These are phyloP conservation scores for Pseudogymnoascus sp. DNA, from an alignment of 2,329 filamentous ascomycete species.

Conservation along the genomic window DNA sequence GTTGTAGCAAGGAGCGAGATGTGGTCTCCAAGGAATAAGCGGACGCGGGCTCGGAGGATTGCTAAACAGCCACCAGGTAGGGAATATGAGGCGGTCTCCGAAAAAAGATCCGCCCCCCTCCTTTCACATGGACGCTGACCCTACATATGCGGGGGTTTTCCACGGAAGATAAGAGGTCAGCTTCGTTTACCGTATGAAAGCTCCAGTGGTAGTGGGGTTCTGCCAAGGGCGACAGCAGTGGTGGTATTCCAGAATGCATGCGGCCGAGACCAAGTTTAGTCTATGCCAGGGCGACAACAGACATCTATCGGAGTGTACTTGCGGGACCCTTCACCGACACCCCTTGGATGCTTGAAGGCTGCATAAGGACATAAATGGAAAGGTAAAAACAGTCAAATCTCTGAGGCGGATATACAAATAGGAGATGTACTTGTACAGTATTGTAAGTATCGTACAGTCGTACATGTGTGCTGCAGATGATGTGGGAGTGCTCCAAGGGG, in stretches of 20 bases:
- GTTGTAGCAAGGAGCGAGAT: not conserved
- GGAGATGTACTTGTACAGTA: not conserved
- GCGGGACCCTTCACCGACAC: not conserved
- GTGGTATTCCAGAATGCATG: constrained; percentile 8
- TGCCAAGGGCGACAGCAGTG: not conserved
- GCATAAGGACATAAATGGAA: not conserved
- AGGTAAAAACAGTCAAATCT: not conserved
- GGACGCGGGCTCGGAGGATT: not conserved
- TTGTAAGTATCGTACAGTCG: not conserved
- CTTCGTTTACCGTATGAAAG: not conserved
- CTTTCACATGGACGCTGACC: not conserved
- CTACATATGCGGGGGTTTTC: not conserved
- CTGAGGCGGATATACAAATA: not conserved
- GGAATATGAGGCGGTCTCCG: constrained; percentile 7
- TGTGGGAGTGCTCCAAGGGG: not conserved
- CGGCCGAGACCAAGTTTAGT: not conserved
- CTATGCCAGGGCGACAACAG: not conserved
- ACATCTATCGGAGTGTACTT: not conserved
- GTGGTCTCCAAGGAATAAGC: not conserved
- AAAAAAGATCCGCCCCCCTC: not conserved
- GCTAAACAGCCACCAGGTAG: not conserved
- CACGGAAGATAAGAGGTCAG: not conserved
- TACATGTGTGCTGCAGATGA: constrained; percentile 1
- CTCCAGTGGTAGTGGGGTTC: not conserved
- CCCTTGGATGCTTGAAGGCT: not conserved